These are phyloP conservation scores for Lepiota subincarnata DNA, from an alignment of 768 basidiomycete genomes.

Conservation along the genomic window DNA sequence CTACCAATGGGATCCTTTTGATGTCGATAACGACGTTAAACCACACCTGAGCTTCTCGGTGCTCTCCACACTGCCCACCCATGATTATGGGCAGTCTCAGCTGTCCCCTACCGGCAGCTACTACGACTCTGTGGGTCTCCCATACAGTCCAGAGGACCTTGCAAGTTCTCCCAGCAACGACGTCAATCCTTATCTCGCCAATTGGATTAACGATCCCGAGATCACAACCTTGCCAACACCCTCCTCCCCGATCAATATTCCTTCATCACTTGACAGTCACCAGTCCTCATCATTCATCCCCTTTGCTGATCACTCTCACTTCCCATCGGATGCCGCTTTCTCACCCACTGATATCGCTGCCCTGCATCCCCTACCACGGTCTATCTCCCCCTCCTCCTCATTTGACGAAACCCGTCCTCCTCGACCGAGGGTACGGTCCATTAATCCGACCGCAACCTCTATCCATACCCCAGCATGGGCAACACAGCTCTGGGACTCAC, in stretches of 20 bases:
- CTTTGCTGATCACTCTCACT: constrained; percentile 42
- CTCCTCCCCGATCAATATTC: constrained; percentile 65
- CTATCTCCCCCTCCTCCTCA: constrained; percentile 53
- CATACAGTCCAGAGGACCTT: constrained; percentile 35
- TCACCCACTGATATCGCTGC: constrained; percentile 58
- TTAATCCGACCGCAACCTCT: constrained; percentile 60
- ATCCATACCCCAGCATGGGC: constrained; percentile 62
- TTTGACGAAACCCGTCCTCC: constrained; percentile 42
- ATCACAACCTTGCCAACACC: constrained; percentile 27
- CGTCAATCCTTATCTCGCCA: constrained; percentile 36
- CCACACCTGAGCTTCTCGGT: constrained; percentile 33
- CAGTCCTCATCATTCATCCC: constrained; percentile 43
- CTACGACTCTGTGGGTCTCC: constrained; percentile 36
- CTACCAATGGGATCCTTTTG: constrained; percentile 34
- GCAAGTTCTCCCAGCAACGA: constrained; percentile 44
- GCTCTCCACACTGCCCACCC: constrained; percentile 23
- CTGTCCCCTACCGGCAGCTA: constrained; percentile 35
- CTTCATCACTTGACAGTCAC: constrained; percentile 38
- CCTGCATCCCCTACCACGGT: constrained; percentile 58
- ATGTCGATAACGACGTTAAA: constrained; percentile 39
- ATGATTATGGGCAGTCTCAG: constrained; percentile 34
- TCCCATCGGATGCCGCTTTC: constrained; percentile 47
- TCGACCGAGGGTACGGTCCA: constrained; percentile 46
- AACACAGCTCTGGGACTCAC: constrained; percentile 55
- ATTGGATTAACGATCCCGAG: constrained; percentile 67